Percentiles rank a stretch among this genome's conserved stretches.
phyloP scores from a whole-genome alignment of 2,329 filamentous ascomycete genomes.

The Berkeleyomyces basicola region DNA sequence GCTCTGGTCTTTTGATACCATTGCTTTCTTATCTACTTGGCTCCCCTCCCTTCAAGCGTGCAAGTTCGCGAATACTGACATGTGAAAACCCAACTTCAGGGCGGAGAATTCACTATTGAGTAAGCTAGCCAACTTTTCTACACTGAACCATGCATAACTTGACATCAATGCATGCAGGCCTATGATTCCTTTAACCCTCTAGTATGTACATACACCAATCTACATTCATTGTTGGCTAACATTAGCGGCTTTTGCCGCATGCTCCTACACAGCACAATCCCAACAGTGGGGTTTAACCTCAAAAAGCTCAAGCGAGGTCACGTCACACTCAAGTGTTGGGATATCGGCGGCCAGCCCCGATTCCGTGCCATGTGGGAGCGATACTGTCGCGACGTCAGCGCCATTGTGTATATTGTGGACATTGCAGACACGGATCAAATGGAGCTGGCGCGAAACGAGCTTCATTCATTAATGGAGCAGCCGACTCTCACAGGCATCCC shows the following conservation, averaged over 20 bases:
- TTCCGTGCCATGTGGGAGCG: constrained; percentile 99
- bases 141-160: neutral
- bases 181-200: neutral
- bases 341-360: constrained; percentile 87
- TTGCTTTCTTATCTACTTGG: neutral
- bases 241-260: neutral
- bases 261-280: constrained; percentile 61
- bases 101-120: constrained; percentile 97
- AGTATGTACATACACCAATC: constrained; percentile 20
- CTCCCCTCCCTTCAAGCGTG: neutral
- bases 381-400: constrained; percentile 93
- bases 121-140: constrained; percentile 36
- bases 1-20: neutral
- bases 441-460: constrained; percentile 75
- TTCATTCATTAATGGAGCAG: constrained; percentile 77
- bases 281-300: constrained; percentile 98
- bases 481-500: constrained; percentile 77
- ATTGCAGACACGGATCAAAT: constrained; percentile 72
- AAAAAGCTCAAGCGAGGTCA: constrained; percentile 95
- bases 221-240: neutral
- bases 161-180: neutral
- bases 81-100: constrained; percentile 33
- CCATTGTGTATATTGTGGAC: constrained; percentile 97
- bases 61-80: neutral
- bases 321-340: constrained; percentile 98